These are phyloP conservation scores for Clavariopsis aquatica DNA, from an alignment of 495 filamentous ascomycete species.

Conservation along the genomic window DNA sequence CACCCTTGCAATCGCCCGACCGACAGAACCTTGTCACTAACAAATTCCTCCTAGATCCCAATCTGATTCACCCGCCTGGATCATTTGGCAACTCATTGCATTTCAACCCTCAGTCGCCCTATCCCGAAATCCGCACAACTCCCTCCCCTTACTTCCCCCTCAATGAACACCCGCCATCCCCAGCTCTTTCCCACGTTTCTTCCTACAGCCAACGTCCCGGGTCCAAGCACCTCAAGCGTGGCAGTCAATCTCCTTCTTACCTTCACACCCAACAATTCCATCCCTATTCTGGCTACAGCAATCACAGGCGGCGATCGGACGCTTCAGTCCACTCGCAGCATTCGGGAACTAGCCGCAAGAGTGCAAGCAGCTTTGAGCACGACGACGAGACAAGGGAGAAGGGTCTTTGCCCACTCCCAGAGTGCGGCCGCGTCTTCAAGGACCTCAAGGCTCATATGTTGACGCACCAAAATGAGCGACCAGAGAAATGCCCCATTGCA, in stretches of 20 bases:
- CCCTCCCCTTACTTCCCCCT: constrained; percentile 40
- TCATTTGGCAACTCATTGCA: constrained; percentile 39
- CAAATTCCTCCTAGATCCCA: constrained; percentile 54
- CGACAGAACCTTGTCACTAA: constrained; percentile 11
- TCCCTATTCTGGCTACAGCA: constrained; percentile 46
- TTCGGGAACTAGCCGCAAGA: constrained; percentile 57
- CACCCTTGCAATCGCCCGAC: constrained; percentile 33
- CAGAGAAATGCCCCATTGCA: constrained; percentile 93
- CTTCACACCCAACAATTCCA: constrained; percentile 42
- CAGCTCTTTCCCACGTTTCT: constrained; percentile 37
- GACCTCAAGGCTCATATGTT: constrained; percentile 95
- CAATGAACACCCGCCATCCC: constrained; percentile 45
- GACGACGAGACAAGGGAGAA: constrained; percentile 67
- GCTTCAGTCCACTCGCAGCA: constrained; percentile 58
- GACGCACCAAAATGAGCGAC: constrained; percentile 89
- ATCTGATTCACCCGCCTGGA: constrained; percentile 55
- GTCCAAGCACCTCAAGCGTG: constrained; percentile 34
- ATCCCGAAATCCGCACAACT: constrained; percentile 38
- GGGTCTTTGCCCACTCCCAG: constrained; percentile 76
- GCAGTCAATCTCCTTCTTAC: constrained; percentile 48
- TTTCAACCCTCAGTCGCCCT: constrained; percentile 37
- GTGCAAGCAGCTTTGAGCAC: constrained; percentile 52
- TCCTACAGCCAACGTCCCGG: constrained; percentile 37
- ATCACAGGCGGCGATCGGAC: constrained; percentile 56
- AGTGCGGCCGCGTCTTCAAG: constrained; percentile 90